These are phyloP conservation scores for Bullera alba DNA, from an alignment of 768 basidiomycete species.

Conservation along the genomic window DNA sequence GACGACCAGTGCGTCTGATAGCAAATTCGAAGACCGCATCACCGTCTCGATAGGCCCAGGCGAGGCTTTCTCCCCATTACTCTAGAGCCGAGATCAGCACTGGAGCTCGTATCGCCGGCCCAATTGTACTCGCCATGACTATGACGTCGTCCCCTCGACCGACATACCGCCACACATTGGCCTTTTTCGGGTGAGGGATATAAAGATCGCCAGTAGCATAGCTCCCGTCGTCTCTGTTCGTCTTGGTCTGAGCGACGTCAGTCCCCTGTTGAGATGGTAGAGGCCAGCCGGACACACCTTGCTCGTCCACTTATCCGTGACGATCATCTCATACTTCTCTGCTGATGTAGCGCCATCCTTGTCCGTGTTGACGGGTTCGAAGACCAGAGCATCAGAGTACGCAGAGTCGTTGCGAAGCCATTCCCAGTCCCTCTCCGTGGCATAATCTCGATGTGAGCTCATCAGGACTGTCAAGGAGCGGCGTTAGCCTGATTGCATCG, in stretches of 20 bases:
- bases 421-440: conserved; percentile 54
- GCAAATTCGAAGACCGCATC: conserved; percentile 50
- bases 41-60: conserved; percentile 54
- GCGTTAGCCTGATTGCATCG: not conserved
- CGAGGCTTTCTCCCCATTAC: conserved; percentile 54
- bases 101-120: not conserved
- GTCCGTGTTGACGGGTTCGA: conserved; percentile 39
- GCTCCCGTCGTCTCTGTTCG: conserved; percentile 52
- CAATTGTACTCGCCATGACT: conserved; percentile 28
- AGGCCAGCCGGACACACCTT: conserved; percentile 44
- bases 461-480: conserved; percentile 22
- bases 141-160: conserved; percentile 57
- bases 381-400: conserved; percentile 27
- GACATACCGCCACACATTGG: conserved; percentile 50
- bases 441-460: conserved; percentile 52
- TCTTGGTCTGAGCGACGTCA: conserved; percentile 40
- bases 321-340: conserved; percentile 54
- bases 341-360: conserved; percentile 37
- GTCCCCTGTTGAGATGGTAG: not conserved
- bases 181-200: conserved; percentile 48
- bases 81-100: conserved; percentile 13
- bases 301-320: conserved; percentile 52
- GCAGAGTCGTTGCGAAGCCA: conserved; percentile 49
- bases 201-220: conserved; percentile 58
- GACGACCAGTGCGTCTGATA: conserved; percentile 54